phyloP scores from a whole-genome alignment of 2,329 filamentous ascomycete species.

The Aspergillus sp. region DNA sequence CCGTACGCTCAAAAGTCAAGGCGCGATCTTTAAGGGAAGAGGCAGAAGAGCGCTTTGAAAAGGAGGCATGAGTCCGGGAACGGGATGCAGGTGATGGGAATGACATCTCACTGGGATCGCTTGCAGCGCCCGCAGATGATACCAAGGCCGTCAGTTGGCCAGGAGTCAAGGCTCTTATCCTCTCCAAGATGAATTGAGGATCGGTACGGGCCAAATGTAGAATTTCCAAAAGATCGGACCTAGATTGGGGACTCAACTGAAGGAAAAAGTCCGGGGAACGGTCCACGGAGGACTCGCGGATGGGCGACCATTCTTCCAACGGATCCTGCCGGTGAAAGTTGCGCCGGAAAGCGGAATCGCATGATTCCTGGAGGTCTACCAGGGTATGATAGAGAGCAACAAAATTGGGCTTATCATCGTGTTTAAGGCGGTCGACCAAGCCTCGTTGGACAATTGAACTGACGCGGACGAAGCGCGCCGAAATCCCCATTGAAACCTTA shows the following conservation, averaged over 20 bases:
- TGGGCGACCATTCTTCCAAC: slow-evolving; percentile 31
- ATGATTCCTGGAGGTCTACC: slow-evolving; percentile 47
- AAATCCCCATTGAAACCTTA: slow-evolving; percentile 47
- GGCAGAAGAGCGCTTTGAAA: slow-evolving; percentile 49
- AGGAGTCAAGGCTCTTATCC: slow-evolving; percentile 73
- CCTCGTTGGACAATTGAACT: slow-evolving; percentile 46
- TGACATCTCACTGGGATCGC: slow-evolving; percentile 84
- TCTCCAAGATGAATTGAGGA: slow-evolving; percentile 80
- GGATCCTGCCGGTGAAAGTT: slow-evolving; percentile 38
- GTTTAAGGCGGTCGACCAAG: slow-evolving; percentile 47
- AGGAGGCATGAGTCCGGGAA: slow-evolving; percentile 51
- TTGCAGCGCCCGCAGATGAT: slow-evolving; percentile 72
- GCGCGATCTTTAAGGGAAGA: slow-evolving; percentile 71
- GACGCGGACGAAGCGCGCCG: slow-evolving; percentile 45
- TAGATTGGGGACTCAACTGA: slow-evolving; percentile 72
- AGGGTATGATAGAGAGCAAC: slow-evolving; percentile 47
- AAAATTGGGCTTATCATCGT: slow-evolving; percentile 49
- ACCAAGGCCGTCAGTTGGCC: slow-evolving; percentile 76
- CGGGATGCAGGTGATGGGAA: slow-evolving; percentile 68
- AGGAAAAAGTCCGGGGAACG: slow-evolving; percentile 47
- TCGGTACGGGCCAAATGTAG: slow-evolving; percentile 81
- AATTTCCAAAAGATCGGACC: slow-evolving; percentile 76
- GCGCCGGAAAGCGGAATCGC: slow-evolving; percentile 36
- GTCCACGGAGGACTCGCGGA: slow-evolving; percentile 42
- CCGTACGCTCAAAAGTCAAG: slow-evolving; percentile 84